Evolutionary conservation across 148 eudicot genomes (phyloP).

Genomic region (Vaccinium darrowii): DNA sequence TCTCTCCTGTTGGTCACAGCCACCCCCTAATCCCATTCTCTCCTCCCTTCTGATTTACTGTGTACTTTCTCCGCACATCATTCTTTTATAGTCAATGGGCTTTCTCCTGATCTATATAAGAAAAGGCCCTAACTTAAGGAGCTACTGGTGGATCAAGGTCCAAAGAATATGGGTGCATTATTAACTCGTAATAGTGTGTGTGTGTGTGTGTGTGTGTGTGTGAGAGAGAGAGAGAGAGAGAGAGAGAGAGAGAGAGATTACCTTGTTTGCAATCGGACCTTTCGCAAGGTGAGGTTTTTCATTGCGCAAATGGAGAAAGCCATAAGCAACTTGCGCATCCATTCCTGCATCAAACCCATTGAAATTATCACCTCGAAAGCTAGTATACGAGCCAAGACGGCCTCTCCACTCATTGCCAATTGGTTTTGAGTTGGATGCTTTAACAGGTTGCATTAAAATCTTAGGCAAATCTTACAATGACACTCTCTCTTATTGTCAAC

Average conservation of each 20-base stretch:
- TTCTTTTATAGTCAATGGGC: not conserved
- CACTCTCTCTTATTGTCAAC: not conserved
- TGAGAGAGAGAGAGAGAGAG: not conserved
- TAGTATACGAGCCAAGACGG: no score
- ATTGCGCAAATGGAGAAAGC: conserved; percentile 82
- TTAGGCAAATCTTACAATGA: not conserved
- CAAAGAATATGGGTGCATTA: not conserved
- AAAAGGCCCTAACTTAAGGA: not conserved
- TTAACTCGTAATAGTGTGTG: not conserved
- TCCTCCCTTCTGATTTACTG: not conserved
- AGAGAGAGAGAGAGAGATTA: conserved; percentile 19
- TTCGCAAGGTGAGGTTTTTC: conserved; percentile 91
- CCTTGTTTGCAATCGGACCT: conserved; percentile 90
- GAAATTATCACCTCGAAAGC: no score
- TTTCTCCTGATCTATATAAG: not conserved
- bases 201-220: no score
- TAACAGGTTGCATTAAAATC: not conserved
- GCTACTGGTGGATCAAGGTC: not conserved
- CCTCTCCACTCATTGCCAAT: no score
- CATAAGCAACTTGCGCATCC: conserved; percentile 96
- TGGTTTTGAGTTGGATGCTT: no score
- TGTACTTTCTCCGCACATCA: not conserved
- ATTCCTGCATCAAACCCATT: conserved; percentile 47
- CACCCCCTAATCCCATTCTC: not conserved
- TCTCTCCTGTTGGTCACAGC: not conserved